phyloP scores from a whole-genome alignment of 2,329 filamentous ascomycete species.

The Grosmannia huntii region DNA sequence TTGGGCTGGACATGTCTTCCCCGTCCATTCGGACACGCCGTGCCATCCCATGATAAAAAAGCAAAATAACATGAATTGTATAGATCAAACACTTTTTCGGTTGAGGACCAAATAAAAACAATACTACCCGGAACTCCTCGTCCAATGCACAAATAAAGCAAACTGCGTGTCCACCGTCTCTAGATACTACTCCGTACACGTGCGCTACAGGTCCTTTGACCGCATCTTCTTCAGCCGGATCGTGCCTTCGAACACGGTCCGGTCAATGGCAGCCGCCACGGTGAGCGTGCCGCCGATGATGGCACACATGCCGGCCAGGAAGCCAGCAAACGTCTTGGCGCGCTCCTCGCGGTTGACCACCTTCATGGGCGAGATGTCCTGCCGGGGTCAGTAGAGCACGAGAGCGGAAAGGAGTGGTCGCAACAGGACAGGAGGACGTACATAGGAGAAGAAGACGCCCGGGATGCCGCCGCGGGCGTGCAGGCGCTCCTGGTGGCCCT shows the following conservation, averaged over 20 bases:
- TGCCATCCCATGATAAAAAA: neutral
- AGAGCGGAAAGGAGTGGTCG: too few relatives aligned
- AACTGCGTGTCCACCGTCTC: neutral
- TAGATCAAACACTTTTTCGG: neutral
- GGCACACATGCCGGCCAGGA: slow-evolving; percentile 87
- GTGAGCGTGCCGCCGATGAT: slow-evolving; percentile 91
- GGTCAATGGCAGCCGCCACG: slow-evolving; percentile 85
- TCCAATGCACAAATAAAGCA: neutral
- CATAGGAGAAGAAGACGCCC: slow-evolving; percentile 96
- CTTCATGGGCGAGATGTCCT: slow-evolving; percentile 99
- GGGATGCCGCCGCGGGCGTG: slow-evolving; percentile 89
- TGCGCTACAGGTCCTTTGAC: slow-evolving; percentile 42
- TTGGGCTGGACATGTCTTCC: too few relatives aligned
- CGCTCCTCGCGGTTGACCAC: slow-evolving; percentile 92
- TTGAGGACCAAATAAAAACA: slow-evolving; percentile 1
- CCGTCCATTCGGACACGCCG: neutral
- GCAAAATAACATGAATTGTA: neutral
- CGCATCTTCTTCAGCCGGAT: slow-evolving; percentile 79
- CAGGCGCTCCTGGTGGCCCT: slow-evolving; percentile 83
- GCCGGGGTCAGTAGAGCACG: neutral
- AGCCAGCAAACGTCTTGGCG: slow-evolving; percentile 79
- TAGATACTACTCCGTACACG: too few relatives aligned
- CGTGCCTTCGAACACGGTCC: slow-evolving; percentile 80
- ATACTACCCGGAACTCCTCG: slow-evolving; percentile 3
- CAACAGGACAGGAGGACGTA: slow-evolving; percentile 20